Base-by-base conservation (phyloP, 371 early-diverging fungal genomes). In the Parasitella parasitica region DNA sequence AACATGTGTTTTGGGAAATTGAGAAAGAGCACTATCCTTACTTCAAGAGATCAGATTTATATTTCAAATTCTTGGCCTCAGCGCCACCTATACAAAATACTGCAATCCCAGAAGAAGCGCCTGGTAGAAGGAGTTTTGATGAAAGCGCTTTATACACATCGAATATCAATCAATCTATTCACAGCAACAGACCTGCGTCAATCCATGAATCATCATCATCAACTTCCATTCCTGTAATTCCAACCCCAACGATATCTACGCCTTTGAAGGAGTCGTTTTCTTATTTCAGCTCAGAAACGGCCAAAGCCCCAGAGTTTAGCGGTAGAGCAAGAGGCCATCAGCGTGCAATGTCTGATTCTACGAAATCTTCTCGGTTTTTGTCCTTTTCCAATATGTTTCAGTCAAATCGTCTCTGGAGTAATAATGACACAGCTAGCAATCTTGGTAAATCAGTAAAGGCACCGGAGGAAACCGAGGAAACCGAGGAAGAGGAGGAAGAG, bases 1-100 rank as follows among this genome's bases (percentile, higher is more conserved):
- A 80, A 24, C 84, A 89, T 26, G 79, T 92, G 1, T 90, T 86
- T 66, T 63, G 75, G 54, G 80, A 85, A 56, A 86, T 93, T 75
- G 81, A 87, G 56, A 69, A 64, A 32, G 76, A 80, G 6, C 84
- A 89, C 46, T 89, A 82, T 59, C 86, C 86, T 2, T 70, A 76
- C 41, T 92, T 93, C 61, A 72, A 83, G 61, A 70, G 80, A 16
- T 88, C 85, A 34, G 85, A 87, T 49, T 68, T 91, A 2, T 92
- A 90, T 61, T 84, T 85, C 68, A 81, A 88, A 41, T 85, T 89
- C 37, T 68, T 89, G 18, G 73, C 77, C 3, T 80, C 83, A 16
- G 80, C 80, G 9, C 80, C 83, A 12, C 32, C 63, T 0, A 22
- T 48, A 26, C 22, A 26, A 13, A 48, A 13, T 24, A 24, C 9